Percentiles rank a stretch among this genome's conserved stretches.
phyloP scores from a whole-genome alignment of 2,329 filamentous ascomycete genomes.

The Pseudogymnoascus sp. region DNA sequence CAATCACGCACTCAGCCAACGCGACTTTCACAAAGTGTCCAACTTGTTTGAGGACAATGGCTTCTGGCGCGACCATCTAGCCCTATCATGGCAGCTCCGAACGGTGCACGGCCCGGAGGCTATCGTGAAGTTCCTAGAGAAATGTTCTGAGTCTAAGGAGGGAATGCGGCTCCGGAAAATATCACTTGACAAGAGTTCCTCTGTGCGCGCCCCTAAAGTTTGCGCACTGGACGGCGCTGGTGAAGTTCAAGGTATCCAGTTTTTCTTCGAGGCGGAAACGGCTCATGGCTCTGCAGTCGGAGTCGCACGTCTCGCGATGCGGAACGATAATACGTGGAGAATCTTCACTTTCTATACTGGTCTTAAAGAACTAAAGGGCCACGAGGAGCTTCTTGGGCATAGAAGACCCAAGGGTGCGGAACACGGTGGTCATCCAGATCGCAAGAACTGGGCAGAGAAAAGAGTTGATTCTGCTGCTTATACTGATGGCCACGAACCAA shows the following conservation, averaged over 20 bases:
- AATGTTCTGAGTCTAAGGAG: conserved; percentile 25
- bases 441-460: conserved; percentile 53
- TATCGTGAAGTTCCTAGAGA: conserved; percentile 34
- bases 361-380: conserved; percentile 44
- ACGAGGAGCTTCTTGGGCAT: conserved; percentile 40
- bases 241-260: conserved; percentile 44
- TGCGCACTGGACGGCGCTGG: conserved; percentile 40
- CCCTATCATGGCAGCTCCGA: conserved; percentile 47
- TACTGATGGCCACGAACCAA: conserved; percentile 40
- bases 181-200: conserved; percentile 36
- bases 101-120: conserved; percentile 37
- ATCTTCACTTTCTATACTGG: conserved; percentile 56
- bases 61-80: conserved; percentile 52
- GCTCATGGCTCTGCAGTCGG: conserved; percentile 47
- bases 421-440: conserved; percentile 42
- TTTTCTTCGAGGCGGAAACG: conserved; percentile 47
- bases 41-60: conserved; percentile 37
- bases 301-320: conserved; percentile 41
- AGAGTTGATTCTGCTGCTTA: conserved; percentile 41
- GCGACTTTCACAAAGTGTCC: conserved; percentile 29
- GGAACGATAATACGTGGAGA: conserved; percentile 42
- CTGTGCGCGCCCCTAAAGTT: conserved; percentile 36
- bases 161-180: conserved; percentile 33
- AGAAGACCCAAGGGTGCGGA: conserved; percentile 47
- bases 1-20: conserved; percentile 32